Base-by-base conservation (phyloP, 805 yeast species). In the Hermanozyma aechmeae region DNA sequence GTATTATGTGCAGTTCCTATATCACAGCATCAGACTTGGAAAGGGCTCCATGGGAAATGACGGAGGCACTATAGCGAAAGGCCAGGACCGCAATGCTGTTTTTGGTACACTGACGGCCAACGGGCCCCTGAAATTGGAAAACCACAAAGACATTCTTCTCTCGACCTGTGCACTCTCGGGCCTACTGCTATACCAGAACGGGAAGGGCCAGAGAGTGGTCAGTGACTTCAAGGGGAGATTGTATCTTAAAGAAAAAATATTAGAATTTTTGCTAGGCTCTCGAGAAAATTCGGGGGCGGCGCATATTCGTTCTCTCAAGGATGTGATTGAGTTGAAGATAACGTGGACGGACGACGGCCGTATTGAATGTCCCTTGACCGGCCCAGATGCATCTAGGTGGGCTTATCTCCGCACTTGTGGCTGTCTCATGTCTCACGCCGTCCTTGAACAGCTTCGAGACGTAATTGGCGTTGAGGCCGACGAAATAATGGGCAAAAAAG, bases 21-120 rank as follows among this genome's bases (percentile, higher is more conserved):
- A n/a, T n/a, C n/a, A n/a, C n/a, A n/a, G n/a, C n/a, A n/a, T n/a
- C n/a, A n/a, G n/a, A n/a, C n/a, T n/a, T n/a, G n/a, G n/a, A n/a
- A n/a, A n/a, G n/a, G n/a, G n/a, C n/a, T 16, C 13, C 20, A 50
- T 50, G 53, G 55, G 53, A 8, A 73, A 72, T 35, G 89, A 80
- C 46, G 89, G 89, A n/a, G 85, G 87, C 3, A 65, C 82, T 1
- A 68, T 79, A 13, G 76, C 78, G 11, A 68, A 68, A 29, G 58
- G 82, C 17, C 62, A 63, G 34, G 81, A 76, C 35, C 61, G 71
- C 9, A 31, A 55, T 13, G 47, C 57, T 7, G 32, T 57, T 4
- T 52, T 51, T 28, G 34, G 38, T 10, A 13, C 23, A 4, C 30
- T 15, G 14, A 37, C 12, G 16, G 36, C 15, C 27, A 29, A 16